Conservation (phyloP, 2,329 filamentous ascomycete species). For the Xylaria sp. region DNA sequence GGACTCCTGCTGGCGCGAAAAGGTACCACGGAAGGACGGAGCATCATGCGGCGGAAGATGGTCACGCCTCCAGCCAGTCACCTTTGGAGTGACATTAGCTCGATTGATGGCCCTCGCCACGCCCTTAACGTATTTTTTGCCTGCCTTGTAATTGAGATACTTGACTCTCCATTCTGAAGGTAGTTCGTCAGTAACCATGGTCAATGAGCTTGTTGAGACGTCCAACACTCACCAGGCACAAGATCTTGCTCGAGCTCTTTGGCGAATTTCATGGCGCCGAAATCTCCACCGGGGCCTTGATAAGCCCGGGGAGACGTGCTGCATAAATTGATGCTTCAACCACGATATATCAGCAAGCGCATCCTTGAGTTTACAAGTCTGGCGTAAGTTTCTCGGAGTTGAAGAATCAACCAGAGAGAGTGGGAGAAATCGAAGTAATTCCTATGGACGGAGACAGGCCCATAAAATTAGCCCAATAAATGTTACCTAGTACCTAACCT, state of each 20-base stretch:
- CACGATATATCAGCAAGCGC: constrained; percentile 5
- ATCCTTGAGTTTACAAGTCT: background rate
- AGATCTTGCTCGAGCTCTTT: constrained; percentile 87
- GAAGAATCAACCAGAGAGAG: background rate
- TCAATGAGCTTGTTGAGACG: background rate
- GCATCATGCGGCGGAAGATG: constrained; percentile 49
- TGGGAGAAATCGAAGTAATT: constrained; percentile 5
- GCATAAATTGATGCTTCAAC: background rate
- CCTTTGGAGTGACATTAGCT: constrained; percentile 64
- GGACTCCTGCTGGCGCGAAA: constrained; percentile 42
- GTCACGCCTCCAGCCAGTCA: constrained; percentile 49
- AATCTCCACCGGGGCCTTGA: constrained; percentile 7
- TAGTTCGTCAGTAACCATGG: constrained; percentile 2
- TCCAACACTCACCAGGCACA: constrained; percentile 73
- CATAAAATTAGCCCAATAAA: constrained; percentile 7
- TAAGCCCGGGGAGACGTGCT: background rate
- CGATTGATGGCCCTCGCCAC: constrained; percentile 77
- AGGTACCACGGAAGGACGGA: constrained; percentile 46
- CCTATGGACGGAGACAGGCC: background rate
- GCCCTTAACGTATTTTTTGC: constrained; percentile 93
- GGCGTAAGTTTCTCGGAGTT: constrained; percentile 1
- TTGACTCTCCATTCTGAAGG: constrained; percentile 85
- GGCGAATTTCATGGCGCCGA: constrained; percentile 70
- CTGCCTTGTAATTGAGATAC: constrained; percentile 94
- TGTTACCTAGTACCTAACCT: background rate